A percentile compares a stretch with the other conserved stretches of the same genome.
phyloP scores from a whole-genome alignment of 2,329 filamentous ascomycete genomes.

The Alternaria consortialis region DNA sequence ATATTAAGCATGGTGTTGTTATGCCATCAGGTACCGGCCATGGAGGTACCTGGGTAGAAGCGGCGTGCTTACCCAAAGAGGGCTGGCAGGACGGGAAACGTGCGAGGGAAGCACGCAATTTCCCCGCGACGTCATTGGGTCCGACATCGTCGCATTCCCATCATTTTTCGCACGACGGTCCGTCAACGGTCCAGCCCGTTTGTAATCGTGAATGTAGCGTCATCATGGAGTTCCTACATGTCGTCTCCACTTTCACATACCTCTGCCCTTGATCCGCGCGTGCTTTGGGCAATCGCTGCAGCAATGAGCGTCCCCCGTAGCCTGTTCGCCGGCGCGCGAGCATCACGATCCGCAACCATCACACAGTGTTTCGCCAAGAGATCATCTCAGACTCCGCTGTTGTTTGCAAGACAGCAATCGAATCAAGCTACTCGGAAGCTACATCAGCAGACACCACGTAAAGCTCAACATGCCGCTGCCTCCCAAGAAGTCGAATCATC shows the following conservation, averaged over 20 bases:
- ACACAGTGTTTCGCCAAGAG: constrained; percentile 15
- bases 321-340: constrained; percentile 34
- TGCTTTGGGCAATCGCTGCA: constrained; percentile 3
- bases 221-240: constrained; percentile 21
- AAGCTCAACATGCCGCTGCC: constrained; percentile 36
- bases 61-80: constrained; percentile 14
- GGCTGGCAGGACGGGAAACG: constrained; percentile 19
- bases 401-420: constrained; percentile 31
- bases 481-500: constrained; percentile 43
- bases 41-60: not conserved
- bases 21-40: not conserved
- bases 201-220: constrained; percentile 28
- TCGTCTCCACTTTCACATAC: constrained; percentile 18
- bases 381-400: constrained; percentile 15
- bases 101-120: constrained; percentile 35
- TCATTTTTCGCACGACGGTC: constrained; percentile 15
- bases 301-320: constrained; percentile 46
- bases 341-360: constrained; percentile 23
- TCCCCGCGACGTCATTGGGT: constrained; percentile 37
- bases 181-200: constrained; percentile 15
- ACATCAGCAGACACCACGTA: constrained; percentile 41
- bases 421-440: constrained; percentile 36
- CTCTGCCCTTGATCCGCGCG: constrained; percentile 6
- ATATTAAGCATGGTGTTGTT: not conserved
- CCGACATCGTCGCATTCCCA: constrained; percentile 17